Conservation (phyloP, 371 early-diverging fungal species). For the Parasitella parasitica region DNA sequence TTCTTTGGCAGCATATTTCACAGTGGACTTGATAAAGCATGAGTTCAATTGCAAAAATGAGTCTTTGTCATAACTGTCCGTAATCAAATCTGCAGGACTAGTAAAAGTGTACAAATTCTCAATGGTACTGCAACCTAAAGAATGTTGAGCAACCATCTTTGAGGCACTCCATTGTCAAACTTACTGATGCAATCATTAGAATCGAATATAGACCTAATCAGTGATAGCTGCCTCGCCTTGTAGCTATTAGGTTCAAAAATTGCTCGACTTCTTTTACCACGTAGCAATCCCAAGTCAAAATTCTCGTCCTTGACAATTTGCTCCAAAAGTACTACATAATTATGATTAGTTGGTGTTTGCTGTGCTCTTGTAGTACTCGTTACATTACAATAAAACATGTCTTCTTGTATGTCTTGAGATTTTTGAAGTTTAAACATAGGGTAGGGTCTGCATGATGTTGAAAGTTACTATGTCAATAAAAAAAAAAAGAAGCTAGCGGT, state of each 20-base stretch:
- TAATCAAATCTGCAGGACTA: conserved; percentile 14
- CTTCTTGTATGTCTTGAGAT: conserved; percentile 16
- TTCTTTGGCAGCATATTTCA: conserved; percentile 6
- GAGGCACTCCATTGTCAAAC: background rate
- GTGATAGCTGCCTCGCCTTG: conserved; percentile 11
- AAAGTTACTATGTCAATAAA: no score
- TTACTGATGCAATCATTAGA: conserved; percentile 26
- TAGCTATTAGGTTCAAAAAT: conserved; percentile 20
- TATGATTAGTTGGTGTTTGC: no score
- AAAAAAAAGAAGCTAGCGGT: no score
- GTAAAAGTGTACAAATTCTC: conserved; percentile 18
- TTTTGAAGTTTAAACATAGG: conserved; percentile 23
- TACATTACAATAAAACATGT: conserved; percentile 28
- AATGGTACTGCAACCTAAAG: conserved; percentile 8
- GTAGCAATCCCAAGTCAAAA: background rate
- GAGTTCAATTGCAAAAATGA: conserved; percentile 4
- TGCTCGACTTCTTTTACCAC: conserved; percentile 24
- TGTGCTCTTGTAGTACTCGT: no score
- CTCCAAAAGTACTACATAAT: conserved; percentile 16
- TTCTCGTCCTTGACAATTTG: conserved; percentile 8
- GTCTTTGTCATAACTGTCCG: conserved; percentile 1
- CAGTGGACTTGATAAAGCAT: conserved; percentile 14
- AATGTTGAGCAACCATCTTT: background rate
- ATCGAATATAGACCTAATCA: conserved; percentile 22
- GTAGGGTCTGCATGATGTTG: background rate